Evolutionary conservation across 306 rosid species (phyloP).

Genomic region (Amphicarpaea edgeworthii): DNA sequence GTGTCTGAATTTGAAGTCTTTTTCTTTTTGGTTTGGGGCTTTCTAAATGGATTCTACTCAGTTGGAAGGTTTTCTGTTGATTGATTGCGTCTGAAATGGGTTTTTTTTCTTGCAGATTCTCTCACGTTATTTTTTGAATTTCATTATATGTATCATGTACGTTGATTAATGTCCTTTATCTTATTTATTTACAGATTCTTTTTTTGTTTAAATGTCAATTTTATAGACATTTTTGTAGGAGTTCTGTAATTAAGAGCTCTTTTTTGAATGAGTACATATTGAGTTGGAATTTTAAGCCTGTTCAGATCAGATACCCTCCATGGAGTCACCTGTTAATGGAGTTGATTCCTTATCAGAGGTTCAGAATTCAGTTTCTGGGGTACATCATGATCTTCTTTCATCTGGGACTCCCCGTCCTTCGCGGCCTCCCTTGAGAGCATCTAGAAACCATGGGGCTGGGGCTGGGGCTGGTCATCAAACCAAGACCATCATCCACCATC

Average conservation of each 20-base stretch:
- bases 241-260: constrained; percentile 50
- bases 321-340: constrained; percentile 70
- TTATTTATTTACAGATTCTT: constrained; percentile 26
- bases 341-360: constrained; percentile 58
- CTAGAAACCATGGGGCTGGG: constrained; percentile 50
- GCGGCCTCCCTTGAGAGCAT: constrained; percentile 63
- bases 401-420: constrained; percentile 60
- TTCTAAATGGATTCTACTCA: constrained; percentile 47
- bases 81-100: constrained; percentile 41
- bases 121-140: constrained; percentile 47
- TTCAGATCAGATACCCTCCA: constrained; percentile 45
- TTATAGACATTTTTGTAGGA: constrained; percentile 24
- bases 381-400: constrained; percentile 54
- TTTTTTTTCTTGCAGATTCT: constrained; percentile 49
- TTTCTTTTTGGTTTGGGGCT: constrained; percentile 48
- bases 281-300: constrained; percentile 51
- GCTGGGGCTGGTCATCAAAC: constrained; percentile 49
- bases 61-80: constrained; percentile 42
- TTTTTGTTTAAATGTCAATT: neutral
- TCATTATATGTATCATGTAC: constrained; percentile 31
- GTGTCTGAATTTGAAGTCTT: constrained; percentile 41
- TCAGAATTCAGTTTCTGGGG: constrained; percentile 64
- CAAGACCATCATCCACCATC: constrained; percentile 51
- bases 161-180: constrained; percentile 49
- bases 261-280: constrained; percentile 44